phyloP scores from a whole-genome alignment of 108 stramenopile species.

The Cylindrotheca fusiformis region DNA sequence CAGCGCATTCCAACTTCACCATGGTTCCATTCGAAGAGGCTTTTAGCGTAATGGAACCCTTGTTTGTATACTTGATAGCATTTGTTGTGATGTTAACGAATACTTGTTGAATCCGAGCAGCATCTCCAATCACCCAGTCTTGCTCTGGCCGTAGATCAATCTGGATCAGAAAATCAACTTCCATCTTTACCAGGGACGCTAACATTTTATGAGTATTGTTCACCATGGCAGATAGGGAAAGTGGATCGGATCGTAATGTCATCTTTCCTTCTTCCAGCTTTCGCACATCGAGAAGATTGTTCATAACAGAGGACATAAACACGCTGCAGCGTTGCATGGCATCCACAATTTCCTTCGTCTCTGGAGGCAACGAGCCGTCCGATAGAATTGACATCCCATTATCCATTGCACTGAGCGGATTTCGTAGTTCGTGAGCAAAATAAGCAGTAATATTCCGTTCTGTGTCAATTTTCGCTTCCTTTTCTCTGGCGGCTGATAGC shows the following conservation, averaged over 20 bases:
- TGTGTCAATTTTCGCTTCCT: slow-evolving; percentile 35
- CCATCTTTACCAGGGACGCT: slow-evolving; percentile 10
- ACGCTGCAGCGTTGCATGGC: slow-evolving; percentile 35
- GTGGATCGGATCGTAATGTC: slow-evolving; percentile 13
- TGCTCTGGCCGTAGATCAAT: slow-evolving; percentile 1
- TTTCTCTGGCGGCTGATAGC: slow-evolving; percentile 7
- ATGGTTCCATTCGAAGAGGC: slow-evolving; percentile 13
- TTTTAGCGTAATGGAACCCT: slow-evolving; percentile 22
- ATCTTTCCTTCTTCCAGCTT: slow-evolving; percentile 51
- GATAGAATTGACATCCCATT: slow-evolving; percentile 26
- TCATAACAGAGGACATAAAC: slow-evolving; percentile 46
- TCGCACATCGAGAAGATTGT: slow-evolving; percentile 40
- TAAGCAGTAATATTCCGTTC: slow-evolving; percentile 48
- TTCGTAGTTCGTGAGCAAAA: slow-evolving; percentile 45
- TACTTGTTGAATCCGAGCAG: slow-evolving; percentile 39
- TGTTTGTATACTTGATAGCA: slow-evolving; percentile 44
- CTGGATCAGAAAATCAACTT: slow-evolving; percentile 7
- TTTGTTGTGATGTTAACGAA: slow-evolving; percentile 42
- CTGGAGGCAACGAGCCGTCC: slow-evolving; percentile 11
- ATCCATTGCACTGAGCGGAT: slow-evolving; percentile 41
- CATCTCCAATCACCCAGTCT: slow-evolving; percentile 31
- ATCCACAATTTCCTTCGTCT: slow-evolving; percentile 16
- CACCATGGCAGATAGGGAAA: slow-evolving; percentile 12
- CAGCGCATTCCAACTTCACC: slow-evolving; percentile 27
- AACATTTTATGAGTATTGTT: slow-evolving; percentile 26